phyloP scores from a whole-genome alignment of 148 eudicot genomes.

The Chenopodium quinoa region DNA sequence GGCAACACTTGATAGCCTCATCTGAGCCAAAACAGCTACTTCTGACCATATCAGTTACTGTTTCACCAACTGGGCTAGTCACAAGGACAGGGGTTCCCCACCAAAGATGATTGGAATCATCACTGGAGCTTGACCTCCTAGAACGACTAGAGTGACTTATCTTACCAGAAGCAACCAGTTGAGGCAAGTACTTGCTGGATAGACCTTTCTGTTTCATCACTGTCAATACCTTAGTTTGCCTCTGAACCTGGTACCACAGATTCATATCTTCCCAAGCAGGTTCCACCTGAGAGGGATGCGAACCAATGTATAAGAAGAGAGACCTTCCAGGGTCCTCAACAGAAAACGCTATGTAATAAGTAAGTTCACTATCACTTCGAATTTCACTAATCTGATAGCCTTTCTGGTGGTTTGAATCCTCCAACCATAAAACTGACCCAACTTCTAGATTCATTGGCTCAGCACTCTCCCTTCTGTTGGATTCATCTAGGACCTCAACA shows the following conservation, averaged over 20 bases:
- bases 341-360: slow-evolving; percentile 54
- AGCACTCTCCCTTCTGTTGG: slow-evolving; percentile 40
- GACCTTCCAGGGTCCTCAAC: slow-evolving; percentile 62
- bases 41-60: slow-evolving; percentile 60
- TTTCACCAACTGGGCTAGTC: slow-evolving; percentile 74
- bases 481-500: slow-evolving; percentile 74
- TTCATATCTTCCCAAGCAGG: slow-evolving; percentile 94
- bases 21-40: slow-evolving; percentile 48
- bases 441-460: slow-evolving; percentile 58
- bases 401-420: slow-evolving; percentile 63
- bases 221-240: slow-evolving; percentile 87
- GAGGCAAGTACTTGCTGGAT: slow-evolving; percentile 74
- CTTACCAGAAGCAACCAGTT: slow-evolving; percentile 67
- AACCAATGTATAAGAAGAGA: slow-evolving; percentile 66
- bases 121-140: slow-evolving; percentile 54
- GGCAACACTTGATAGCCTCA: slow-evolving; percentile 89
- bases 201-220: slow-evolving; percentile 78
- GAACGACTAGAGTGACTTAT: slow-evolving; percentile 71
- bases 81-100: slow-evolving; percentile 92
- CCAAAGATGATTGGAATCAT: slow-evolving; percentile 67
- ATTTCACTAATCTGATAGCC: slow-evolving; percentile 72
- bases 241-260: slow-evolving; percentile 95
- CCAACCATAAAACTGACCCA: slow-evolving; percentile 66
- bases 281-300: slow-evolving; percentile 84
- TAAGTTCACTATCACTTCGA: slow-evolving; percentile 57